A percentile compares a stretch with the other conserved stretches of the same genome.
Conservation (phyloP, 768 basidiomycete species). For the Mycena epipterygia region DNA sequence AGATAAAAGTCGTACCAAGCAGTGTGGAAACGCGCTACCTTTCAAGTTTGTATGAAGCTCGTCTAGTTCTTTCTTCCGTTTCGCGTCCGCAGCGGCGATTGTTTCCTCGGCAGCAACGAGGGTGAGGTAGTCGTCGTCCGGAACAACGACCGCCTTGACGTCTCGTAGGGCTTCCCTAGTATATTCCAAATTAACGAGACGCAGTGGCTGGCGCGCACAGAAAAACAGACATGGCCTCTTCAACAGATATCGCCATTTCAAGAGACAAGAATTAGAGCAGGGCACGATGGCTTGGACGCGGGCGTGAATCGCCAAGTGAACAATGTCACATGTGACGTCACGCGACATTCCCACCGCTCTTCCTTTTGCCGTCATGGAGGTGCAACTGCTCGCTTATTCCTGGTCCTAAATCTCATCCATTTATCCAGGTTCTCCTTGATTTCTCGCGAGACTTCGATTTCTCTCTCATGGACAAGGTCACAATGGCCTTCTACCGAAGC, state of each 20-base stretch:
- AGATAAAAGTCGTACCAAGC: background rate
- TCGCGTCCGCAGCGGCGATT: constrained; percentile 68
- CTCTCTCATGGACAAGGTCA: constrained; percentile 92
- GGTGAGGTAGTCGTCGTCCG: constrained; percentile 83
- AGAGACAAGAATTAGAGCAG: constrained; percentile 40
- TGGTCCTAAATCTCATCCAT: constrained; percentile 39
- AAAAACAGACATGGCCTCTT: constrained; percentile 63
- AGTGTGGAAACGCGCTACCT: constrained; percentile 52
- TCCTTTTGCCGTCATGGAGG: constrained; percentile 61
- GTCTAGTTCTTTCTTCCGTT: constrained; percentile 76
- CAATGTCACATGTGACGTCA: too few species aligned
- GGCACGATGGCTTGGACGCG: too few species aligned
- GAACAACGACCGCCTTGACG: constrained; percentile 81
- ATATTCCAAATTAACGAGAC: background rate
- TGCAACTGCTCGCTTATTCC: constrained; percentile 38
- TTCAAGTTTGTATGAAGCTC: constrained; percentile 75
- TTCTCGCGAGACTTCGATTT: constrained; percentile 96
- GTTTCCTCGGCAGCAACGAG: constrained; percentile 82
- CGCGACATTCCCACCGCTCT: background rate
- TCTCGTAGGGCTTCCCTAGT: constrained; percentile 69
- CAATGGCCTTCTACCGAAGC: constrained; percentile 92
- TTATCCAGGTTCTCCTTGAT: constrained; percentile 85
- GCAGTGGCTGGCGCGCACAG: background rate
- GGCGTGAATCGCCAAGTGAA: too few species aligned
- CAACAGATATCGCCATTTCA: constrained; percentile 59